Evolutionary conservation across 768 basidiomycete species (phyloP), one percentile per base, ranked within the genome.

Genomic region (Lactarius evosmus): DNA sequence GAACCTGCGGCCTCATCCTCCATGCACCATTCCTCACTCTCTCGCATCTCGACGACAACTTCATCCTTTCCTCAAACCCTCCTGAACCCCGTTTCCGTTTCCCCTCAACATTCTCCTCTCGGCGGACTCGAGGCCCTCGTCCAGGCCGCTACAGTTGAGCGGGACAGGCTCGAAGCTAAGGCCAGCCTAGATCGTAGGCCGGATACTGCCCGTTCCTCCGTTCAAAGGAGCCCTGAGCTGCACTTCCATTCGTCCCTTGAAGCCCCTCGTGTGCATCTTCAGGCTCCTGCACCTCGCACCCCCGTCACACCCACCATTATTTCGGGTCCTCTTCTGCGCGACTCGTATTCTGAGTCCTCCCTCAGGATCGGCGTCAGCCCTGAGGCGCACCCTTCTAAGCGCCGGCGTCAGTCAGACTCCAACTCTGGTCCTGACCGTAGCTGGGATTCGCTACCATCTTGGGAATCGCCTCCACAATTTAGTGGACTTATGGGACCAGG

Each of bases 81-180:
- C 16, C 58, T 70, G 25, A 70, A 69, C 41, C 67, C 70, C 12
- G 58, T 67, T 30, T 57, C 70, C 12, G 58, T 67, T 36, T 58
- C 68, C n/a, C 70, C 74, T 7, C 56, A 72, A 58, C 55, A 69
- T 38, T 56, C 74, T 61, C 60, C 68, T 65, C 40, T 59, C 36
- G 70, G 75, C 3, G 82, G 81, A 27, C 74, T 89, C 55, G 87
- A 89, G 52, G 86, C 85, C 3, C 81, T 90, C 49, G 88, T 87
- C 12, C 85, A 88, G 73, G 87, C 82, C 25, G 88, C 88, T 4
- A 83, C 85, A 0, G 83, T 86, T 69, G 88, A 89, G 69, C 80
- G 83, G 51, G 78, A 81, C 36, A 75, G 86, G 32, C 77, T 89
- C 56, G 76, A 65, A 69, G 73, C 52, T 70, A 73, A 54, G 60